phyloP scores from a whole-genome alignment of 2,329 filamentous ascomycete species.

The Clonostachys byssicola region DNA sequence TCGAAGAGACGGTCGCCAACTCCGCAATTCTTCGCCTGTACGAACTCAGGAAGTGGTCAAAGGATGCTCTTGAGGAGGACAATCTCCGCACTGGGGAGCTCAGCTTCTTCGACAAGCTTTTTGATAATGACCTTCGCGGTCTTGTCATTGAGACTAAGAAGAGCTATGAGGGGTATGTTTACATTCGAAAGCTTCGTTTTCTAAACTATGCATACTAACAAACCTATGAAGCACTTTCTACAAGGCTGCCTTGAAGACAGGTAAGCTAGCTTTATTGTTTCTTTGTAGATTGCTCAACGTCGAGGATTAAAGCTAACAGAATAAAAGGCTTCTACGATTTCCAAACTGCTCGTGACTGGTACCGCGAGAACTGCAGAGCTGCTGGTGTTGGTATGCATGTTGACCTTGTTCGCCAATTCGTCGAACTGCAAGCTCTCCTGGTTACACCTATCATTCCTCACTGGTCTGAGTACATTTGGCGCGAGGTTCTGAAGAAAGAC shows the following conservation, averaged over 20 bases:
- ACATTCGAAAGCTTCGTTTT: neutral
- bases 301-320: neutral
- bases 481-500: slow-evolving; percentile 78
- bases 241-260: slow-evolving; percentile 67
- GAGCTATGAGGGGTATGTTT: slow-evolving; percentile 60
- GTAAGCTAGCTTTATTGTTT: neutral
- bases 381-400: slow-evolving; percentile 83
- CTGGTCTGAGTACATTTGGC: slow-evolving; percentile 93
- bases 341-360: slow-evolving; percentile 62
- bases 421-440: slow-evolving; percentile 81
- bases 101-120: slow-evolving; percentile 83
- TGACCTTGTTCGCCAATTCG: slow-evolving; percentile 73
- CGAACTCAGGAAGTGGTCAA: slow-evolving; percentile 83
- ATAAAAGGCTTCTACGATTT: slow-evolving; percentile 4
- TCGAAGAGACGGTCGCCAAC: slow-evolving; percentile 93
- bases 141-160: slow-evolving; percentile 74
- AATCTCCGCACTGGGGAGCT: slow-evolving; percentile 70
- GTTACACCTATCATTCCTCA: slow-evolving; percentile 85
- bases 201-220: neutral
- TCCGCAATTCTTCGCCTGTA: slow-evolving; percentile 84
- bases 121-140: slow-evolving; percentile 88
- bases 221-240: slow-evolving; percentile 54
- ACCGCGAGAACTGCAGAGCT: slow-evolving; percentile 76
- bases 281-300: neutral
- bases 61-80: slow-evolving; percentile 70